These are phyloP conservation scores for Fusarium bulbicola DNA, from an alignment of 2,329 filamentous ascomycete species.

Conservation along the genomic window DNA sequence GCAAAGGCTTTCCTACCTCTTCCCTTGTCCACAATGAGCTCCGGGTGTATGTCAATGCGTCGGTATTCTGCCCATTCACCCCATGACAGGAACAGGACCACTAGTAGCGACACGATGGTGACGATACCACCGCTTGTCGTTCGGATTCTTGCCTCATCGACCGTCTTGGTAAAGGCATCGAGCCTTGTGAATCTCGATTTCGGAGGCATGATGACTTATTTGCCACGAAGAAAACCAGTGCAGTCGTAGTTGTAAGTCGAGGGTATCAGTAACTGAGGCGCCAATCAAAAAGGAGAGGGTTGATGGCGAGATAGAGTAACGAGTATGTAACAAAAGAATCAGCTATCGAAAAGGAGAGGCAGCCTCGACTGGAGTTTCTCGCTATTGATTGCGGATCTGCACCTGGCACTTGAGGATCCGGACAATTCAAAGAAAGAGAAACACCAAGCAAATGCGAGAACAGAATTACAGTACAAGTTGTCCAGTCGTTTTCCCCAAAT, in stretches of 20 bases:
- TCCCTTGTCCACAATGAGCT: conserved; percentile 95
- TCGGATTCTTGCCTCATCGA: conserved; percentile 95
- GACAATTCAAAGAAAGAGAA: conserved; percentile 19
- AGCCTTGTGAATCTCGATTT: conserved; percentile 96
- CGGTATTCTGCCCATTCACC: conserved; percentile 97
- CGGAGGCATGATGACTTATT: conserved; percentile 70
- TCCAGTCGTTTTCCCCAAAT: conserved; percentile 12
- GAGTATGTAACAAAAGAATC: conserved; percentile 9
- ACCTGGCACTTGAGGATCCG: conserved; percentile 31
- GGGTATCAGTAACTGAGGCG: conserved; percentile 9
- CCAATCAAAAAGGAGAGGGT: conserved; percentile 33
- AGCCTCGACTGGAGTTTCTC: conserved; percentile 23
- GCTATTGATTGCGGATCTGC: conserved; percentile 18
- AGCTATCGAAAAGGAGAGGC: conserved; percentile 29
- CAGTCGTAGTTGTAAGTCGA: conserved; percentile 18
- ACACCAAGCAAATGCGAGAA: conserved; percentile 25
- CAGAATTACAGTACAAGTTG: conserved; percentile 22
- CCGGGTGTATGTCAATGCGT: conserved; percentile 84
- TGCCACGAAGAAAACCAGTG: conserved; percentile 8
- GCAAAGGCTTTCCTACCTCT: conserved; percentile 67
- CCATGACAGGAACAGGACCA: conserved; percentile 89
- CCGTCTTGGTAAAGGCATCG: conserved; percentile 98
- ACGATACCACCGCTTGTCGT: conserved; percentile 96
- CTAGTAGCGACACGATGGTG: conserved; percentile 87
- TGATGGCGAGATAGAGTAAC: conserved; percentile 3